Base-by-base conservation (phyloP, 257 asterid genomes). In the Scutellaria baicalensis region DNA sequence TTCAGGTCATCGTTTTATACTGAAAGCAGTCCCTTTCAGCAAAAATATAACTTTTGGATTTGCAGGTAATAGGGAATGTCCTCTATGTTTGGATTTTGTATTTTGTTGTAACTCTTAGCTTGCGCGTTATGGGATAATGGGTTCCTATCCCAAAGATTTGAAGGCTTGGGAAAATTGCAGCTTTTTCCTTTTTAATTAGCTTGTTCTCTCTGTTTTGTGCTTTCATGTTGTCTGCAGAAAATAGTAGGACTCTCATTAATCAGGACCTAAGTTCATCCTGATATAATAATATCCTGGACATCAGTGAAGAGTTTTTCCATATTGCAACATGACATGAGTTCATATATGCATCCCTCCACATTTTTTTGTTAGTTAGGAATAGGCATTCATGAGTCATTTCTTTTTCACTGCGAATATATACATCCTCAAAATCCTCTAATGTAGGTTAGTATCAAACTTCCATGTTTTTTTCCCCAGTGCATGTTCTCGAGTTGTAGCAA, bases 21-120 rank as follows among this genome's bases (percentile, higher is more conserved):
- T 94, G 62, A 91, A 89, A 82, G 95, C 99, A 72, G 93, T 94
- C 71, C 99, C 97, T 74, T 94, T 89, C 88, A 94, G 99, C 80
- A 91, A 94, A 86, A 94, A 88, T 55, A 65, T 88, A 36, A 88
- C 89, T 64, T 91, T 94, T 66, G 99, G 99, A 36, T 79, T 86
- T 70, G 79, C 89, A 70, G 98, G 98, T 90, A 80, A 69, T 68
- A 64, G 33, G n/a, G 42, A 52, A 71, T 49, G 38, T 36, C 68
- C 47, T 14, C 8, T n/a, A 33, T 33, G 20, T 58, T 74, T 57
- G 20, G 11, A 35, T 35, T 33, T 20, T 54, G 11, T 44, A 33
- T 42, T 57, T 52, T 50, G 7, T 42, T 35, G 9, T 6, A 38
- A 48, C 9, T 61, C 36, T 9, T 35, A 43, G 61, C 27, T 44